Evolutionary conservation across 163 green algal genomes (phyloP).

Genomic region (Volvox carteri): DNA sequence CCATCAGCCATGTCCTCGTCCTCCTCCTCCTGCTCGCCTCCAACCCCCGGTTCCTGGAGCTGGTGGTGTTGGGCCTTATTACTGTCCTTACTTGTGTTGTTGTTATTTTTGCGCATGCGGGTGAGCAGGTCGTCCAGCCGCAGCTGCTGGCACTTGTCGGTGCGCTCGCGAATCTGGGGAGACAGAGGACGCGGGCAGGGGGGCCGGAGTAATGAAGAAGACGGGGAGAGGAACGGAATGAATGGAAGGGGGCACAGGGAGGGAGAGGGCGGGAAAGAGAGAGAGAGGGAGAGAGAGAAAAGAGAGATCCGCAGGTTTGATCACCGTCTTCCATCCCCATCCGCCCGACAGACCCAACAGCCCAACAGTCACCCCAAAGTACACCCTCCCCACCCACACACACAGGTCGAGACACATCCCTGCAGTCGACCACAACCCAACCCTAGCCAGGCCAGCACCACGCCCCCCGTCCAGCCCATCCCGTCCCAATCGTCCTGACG

Average conservation of each 20-base stretch:
- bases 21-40: conserved; percentile 6
- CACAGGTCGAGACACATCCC: not conserved
- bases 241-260: not conserved
- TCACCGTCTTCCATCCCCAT: not conserved
- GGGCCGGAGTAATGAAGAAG: too few relatives aligned
- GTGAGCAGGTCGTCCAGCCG: conserved; percentile 80
- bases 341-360: too few relatives aligned
- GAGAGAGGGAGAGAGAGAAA: not conserved
- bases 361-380: not conserved
- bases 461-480: not conserved
- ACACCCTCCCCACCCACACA: not conserved
- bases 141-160: conserved; percentile 86
- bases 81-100: too few relatives aligned
- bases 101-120: conserved; percentile 12
- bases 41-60: too few relatives aligned
- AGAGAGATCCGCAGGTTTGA: not conserved
- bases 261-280: not conserved
- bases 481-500: not conserved
- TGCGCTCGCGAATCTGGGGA: conserved; percentile 81
- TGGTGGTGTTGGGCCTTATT: too few relatives aligned
- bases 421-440: not conserved
- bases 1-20: conserved; percentile 13
- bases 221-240: too few relatives aligned
- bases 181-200: not conserved
- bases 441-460: not conserved